phyloP scores from a whole-genome alignment of 208 protist genomes.

The Wallacemonas sp. region DNA sequence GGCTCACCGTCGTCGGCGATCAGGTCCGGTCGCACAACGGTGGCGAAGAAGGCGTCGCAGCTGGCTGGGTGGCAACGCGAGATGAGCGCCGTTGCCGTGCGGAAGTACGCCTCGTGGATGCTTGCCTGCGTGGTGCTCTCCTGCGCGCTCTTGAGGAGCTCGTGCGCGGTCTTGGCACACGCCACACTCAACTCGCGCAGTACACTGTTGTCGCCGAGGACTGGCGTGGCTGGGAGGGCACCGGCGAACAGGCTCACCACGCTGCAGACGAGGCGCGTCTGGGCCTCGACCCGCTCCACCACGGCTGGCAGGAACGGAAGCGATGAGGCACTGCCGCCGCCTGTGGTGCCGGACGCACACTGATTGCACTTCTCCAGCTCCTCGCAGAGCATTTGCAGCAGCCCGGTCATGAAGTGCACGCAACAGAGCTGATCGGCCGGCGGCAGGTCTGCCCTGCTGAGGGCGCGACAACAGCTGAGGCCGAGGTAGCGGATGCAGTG shows the following conservation, averaged over 20 bases:
- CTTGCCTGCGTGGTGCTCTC: conserved; percentile 22
- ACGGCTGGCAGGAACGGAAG: conserved; percentile 3
- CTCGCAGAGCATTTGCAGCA: conserved; percentile 24
- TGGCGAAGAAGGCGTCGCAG: conserved; percentile 24
- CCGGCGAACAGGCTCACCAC: conserved; percentile 18
- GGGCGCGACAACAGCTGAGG: conserved; percentile 34
- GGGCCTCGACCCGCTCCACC: conserved; percentile 12
- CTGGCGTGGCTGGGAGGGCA: neutral
- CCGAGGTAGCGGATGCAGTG: conserved; percentile 42
- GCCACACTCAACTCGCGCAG: conserved; percentile 22
- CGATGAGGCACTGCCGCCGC: neutral
- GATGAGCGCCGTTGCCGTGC: conserved; percentile 31
- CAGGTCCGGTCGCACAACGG: conserved; percentile 2
- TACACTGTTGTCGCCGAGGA: neutral
- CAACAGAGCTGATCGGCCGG: conserved; percentile 27
- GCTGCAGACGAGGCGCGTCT: conserved; percentile 35
- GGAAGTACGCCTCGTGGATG: conserved; percentile 26
- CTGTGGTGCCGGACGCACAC: conserved; percentile 7
- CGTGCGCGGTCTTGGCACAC: conserved; percentile 13
- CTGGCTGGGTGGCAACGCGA: conserved; percentile 35
- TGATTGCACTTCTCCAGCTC: conserved; percentile 25
- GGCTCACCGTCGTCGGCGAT: conserved; percentile 1
- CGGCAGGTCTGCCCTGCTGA: conserved; percentile 11
- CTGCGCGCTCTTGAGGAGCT: conserved; percentile 14
- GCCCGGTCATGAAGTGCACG: conserved; percentile 24